Evolutionary conservation across 345 rosid genomes (phyloP), one percentile per base, ranked within the genome.

Genomic region (Populus pruinosa): DNA sequence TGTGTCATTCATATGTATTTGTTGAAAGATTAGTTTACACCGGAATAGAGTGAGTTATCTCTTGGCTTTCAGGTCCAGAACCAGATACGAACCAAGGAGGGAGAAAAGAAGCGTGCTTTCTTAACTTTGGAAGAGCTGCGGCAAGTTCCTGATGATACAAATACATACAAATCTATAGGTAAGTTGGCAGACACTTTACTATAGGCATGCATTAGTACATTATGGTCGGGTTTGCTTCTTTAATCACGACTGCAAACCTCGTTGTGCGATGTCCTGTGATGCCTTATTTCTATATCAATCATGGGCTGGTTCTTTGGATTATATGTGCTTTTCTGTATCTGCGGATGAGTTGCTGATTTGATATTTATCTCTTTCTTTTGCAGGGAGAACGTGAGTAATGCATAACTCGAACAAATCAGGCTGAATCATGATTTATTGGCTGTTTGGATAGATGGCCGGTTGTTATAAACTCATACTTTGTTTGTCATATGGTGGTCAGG

Each of bases 381-480:
- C 98, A 93, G 98, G 98, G 80, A 89, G 98, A 88, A 96, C 91
- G 98, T 96, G 91, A 93, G 99, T 88, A 67, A 73, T 62, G 67
- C 75, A 56, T 72, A 69, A 65, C 81, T 49, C 43, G 41, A 65
- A 69, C 64, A 31, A 20, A 10, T 75, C 44, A 59, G 33, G 27
- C 74, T 71, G 14, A 31, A 47, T 36, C 63, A 56, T 76, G 65
- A 47, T 69, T 63, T 71, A 21, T 70, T 21, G 50, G 65, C 74
- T 61, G 17, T 43, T 14, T 56, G 74, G 29, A 35, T 76, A 39
- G 68, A 77, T 76, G 71, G 77, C 36, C 39, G 38, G 23, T 49
- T 83, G 84, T 75, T 21, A 81, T 76, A n/a, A 74, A 73, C 41
- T 67, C 73, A 61, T 79, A 63, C 49, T 72, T 74, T 74, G 33